Evolutionary conservation across 1,284 basidiomycete species (phyloP).

Genomic region (Ganoderma resinaceum): DNA sequence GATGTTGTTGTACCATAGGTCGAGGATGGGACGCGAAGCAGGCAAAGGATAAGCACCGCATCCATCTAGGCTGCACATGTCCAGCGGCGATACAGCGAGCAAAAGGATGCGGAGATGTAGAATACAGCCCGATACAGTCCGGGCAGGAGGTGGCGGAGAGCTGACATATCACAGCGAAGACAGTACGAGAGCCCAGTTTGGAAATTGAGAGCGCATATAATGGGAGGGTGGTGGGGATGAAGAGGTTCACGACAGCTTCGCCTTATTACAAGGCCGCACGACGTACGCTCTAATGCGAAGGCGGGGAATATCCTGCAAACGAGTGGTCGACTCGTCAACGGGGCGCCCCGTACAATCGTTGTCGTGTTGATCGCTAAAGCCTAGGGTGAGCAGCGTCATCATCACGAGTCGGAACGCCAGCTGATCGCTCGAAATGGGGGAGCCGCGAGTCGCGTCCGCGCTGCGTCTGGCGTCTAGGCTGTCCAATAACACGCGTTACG

Average conservation of each 20-base stretch:
- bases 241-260: background rate
- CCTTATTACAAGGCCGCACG: background rate
- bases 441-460: constrained; percentile 17
- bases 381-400: constrained; percentile 11
- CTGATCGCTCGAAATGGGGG: constrained; percentile 15
- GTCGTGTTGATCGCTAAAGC: constrained; percentile 1
- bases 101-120: background rate
- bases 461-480: constrained; percentile 13
- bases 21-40: background rate
- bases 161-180: constrained; percentile 26
- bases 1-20: constrained; percentile 3
- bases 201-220: constrained; percentile 11
- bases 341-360: constrained; percentile 5
- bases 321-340: constrained; percentile 8
- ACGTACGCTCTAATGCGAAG: background rate
- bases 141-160: constrained; percentile 11
- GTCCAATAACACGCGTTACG: constrained; percentile 21
- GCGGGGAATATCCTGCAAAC: background rate
- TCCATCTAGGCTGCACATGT: constrained; percentile 4
- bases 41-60: background rate
- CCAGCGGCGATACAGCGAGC: constrained; percentile 30
- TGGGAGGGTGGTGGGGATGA: background rate
- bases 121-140: background rate
- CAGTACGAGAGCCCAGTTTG: constrained; percentile 12
- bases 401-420: constrained; percentile 18